phyloP scores from a whole-genome alignment of 108 stramenopile genomes.

The Conticribra weissflogii region DNA sequence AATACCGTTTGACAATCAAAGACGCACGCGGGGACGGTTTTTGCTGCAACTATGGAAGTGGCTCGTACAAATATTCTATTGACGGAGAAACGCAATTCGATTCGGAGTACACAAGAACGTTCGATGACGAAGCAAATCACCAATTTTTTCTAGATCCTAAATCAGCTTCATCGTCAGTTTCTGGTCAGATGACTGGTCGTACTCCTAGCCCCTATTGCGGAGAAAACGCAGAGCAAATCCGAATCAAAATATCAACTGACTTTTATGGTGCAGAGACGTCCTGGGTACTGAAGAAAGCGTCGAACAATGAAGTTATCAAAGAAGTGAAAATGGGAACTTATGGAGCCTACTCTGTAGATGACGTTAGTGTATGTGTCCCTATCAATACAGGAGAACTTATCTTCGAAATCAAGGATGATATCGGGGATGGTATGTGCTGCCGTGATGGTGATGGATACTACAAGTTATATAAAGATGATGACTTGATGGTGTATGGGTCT shows the following conservation, averaged over 20 bases:
- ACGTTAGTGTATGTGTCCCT: slow-evolving; percentile 25
- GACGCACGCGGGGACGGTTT: slow-evolving; percentile 8
- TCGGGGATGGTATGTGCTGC: slow-evolving; percentile 51
- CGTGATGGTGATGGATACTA: slow-evolving; percentile 32
- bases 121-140: slow-evolving; percentile 1
- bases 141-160: slow-evolving; percentile 15
- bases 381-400: slow-evolving; percentile 39
- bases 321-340: slow-evolving; percentile 13
- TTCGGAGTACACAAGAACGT: slow-evolving; percentile 13
- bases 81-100: slow-evolving; percentile 20
- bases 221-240: slow-evolving; percentile 19
- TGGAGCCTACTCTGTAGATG: slow-evolving; percentile 10
- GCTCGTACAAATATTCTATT: slow-evolving; percentile 20
- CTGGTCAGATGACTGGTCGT: too few relatives aligned
- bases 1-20: slow-evolving; percentile 6
- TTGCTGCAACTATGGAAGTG: slow-evolving; percentile 17
- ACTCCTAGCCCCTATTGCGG: slow-evolving; percentile 6
- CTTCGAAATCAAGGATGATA: slow-evolving; percentile 33
- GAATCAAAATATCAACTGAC: slow-evolving; percentile 30
- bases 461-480: slow-evolving; percentile 37
- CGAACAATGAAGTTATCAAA: slow-evolving; percentile 21
- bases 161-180: background rate
- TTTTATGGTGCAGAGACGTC: slow-evolving; percentile 34
- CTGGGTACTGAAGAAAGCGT: slow-evolving; percentile 27
- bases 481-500: slow-evolving; percentile 36